Evolutionary conservation across 768 basidiomycete genomes (phyloP).

Genomic region (Hemileccinum rubropunctum): DNA sequence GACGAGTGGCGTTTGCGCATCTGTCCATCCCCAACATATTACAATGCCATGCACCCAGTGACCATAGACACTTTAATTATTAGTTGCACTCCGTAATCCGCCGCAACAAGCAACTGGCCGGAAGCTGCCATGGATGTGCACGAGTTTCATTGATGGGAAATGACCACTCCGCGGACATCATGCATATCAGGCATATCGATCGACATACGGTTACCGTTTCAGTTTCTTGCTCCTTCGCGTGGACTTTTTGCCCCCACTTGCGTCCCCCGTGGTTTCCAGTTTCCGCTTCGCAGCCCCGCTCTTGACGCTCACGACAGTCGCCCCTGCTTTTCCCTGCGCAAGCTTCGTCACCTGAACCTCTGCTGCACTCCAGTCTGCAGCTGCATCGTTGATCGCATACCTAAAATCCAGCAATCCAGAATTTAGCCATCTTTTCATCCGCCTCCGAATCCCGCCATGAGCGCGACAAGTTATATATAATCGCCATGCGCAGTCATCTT

Average conservation of each 20-base stretch:
- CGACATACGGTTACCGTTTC: conserved; percentile 27
- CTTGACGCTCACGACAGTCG: conserved; percentile 80
- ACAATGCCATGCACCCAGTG: too few relatives aligned
- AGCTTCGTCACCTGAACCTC: conserved; percentile 67
- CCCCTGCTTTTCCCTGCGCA: conserved; percentile 43
- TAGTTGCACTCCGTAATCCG: too few relatives aligned
- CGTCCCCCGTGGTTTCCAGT: conserved; percentile 31
- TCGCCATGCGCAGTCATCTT: not conserved
- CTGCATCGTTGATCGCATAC: conserved; percentile 69
- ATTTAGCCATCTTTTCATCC: not conserved
- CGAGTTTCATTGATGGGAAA: not conserved
- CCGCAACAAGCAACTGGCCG: too few relatives aligned
- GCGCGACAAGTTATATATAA: not conserved
- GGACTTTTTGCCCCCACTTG: conserved; percentile 45
- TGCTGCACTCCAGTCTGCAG: conserved; percentile 72
- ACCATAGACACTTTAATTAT: too few relatives aligned
- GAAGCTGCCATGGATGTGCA: not conserved
- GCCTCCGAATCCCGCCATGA: not conserved
- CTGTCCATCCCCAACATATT: too few relatives aligned
- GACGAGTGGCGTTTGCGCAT: too few relatives aligned
- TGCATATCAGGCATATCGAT: not conserved
- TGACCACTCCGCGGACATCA: not conserved
- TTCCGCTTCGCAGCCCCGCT: conserved; percentile 53
- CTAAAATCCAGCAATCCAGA: conserved; percentile 32
- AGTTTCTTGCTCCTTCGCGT: conserved; percentile 45